Percentiles rank a stretch among this genome's conserved stretches.
Evolutionary conservation across 1,284 basidiomycete species (phyloP).

Genomic region (Malassezia sympodialis): DNA sequence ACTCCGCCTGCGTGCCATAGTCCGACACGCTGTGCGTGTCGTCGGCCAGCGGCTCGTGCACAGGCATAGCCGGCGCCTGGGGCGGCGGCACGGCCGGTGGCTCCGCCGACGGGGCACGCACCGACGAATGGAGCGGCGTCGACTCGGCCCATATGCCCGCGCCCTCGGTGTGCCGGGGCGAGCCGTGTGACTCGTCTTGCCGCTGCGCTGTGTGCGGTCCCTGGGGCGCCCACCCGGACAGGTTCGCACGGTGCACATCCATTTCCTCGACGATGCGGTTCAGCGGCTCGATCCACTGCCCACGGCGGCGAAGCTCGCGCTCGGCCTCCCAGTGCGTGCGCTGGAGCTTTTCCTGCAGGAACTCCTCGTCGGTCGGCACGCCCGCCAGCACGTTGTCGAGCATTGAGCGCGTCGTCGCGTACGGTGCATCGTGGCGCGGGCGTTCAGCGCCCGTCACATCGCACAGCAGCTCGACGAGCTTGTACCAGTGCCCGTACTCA

Average conservation of each 20-base stretch:
- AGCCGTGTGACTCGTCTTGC: background rate
- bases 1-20: slow-evolving; percentile 1
- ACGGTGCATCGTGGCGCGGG: background rate
- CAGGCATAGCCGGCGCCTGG: background rate
- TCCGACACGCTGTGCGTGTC: background rate
- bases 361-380: slow-evolving; percentile 27
- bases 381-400: slow-evolving; percentile 21
- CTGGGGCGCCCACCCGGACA: background rate
- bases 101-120: background rate
- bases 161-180: background rate
- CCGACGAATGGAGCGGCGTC: background rate
- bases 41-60: background rate
- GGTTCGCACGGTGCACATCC: background rate
- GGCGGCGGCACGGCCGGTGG: background rate
- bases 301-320: slow-evolving; percentile 14
- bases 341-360: background rate
- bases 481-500: slow-evolving; percentile 19
- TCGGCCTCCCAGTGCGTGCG: slow-evolving; percentile 16
- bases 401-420: slow-evolving; percentile 3
- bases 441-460: background rate
- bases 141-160: background rate
- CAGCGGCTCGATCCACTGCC: slow-evolving; percentile 4
- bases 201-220: background rate
- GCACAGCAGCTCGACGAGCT: background rate
- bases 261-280: slow-evolving; percentile 14